Percentiles rank a stretch among this genome's conserved stretches.
phyloP scores from a whole-genome alignment of 768 basidiomycete genomes.

The Leccinum sublutescens region DNA sequence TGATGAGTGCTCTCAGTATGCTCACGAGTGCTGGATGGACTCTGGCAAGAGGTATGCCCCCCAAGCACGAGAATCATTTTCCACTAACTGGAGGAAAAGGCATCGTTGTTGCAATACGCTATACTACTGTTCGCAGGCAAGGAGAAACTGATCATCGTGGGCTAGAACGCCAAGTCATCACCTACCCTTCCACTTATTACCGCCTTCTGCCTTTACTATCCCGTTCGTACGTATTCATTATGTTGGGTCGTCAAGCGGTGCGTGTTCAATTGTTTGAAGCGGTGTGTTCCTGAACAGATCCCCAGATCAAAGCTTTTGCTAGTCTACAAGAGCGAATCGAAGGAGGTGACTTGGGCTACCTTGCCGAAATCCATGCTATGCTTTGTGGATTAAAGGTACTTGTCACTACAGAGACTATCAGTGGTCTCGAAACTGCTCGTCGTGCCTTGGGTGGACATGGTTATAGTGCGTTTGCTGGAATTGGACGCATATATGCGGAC shows the following conservation, averaged over 20 bases:
- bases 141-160: conserved; percentile 50
- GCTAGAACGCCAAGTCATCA: conserved; percentile 65
- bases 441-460: conserved; percentile 79
- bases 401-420: conserved; percentile 48
- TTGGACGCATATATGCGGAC: conserved; percentile 64
- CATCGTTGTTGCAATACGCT: conserved; percentile 59
- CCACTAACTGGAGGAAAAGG: conserved; percentile 41
- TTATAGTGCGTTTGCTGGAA: conserved; percentile 64
- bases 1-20: conserved; percentile 45
- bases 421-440: conserved; percentile 63
- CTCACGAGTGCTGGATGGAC: conserved; percentile 58
- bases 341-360: conserved; percentile 54
- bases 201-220: conserved; percentile 71
- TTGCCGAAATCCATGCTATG: conserved; percentile 72
- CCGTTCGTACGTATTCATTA: conserved; percentile 66
- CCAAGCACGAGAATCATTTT: neutral
- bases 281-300: neutral
- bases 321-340: conserved; percentile 48
- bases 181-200: conserved; percentile 70
- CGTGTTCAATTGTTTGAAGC: conserved; percentile 12
- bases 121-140: conserved; percentile 70
- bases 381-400: conserved; percentile 69
- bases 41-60: conserved; percentile 56
- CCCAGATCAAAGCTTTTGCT: conserved; percentile 50
- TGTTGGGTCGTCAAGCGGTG: conserved; percentile 60